phyloP scores from a whole-genome alignment of 1,284 basidiomycete genomes.

The Marasmius oreades region DNA sequence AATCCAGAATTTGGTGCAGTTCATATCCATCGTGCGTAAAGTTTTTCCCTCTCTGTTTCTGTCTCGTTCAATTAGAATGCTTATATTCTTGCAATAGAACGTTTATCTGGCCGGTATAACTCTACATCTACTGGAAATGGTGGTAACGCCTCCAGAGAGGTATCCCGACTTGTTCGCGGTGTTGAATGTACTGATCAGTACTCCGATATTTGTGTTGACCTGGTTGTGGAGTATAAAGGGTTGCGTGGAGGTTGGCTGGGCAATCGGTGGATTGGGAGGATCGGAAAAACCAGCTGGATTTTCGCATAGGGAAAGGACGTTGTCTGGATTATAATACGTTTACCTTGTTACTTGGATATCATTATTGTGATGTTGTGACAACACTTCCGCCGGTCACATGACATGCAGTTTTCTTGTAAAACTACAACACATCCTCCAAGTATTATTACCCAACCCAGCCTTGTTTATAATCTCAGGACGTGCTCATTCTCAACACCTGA shows the following conservation, averaged over 20 bases:
- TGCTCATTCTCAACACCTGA: too few relatives aligned
- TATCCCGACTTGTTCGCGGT: slow-evolving; percentile 88
- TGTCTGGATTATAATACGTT: too few relatives aligned
- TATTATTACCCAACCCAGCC: too few relatives aligned
- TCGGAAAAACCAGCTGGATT: not conserved
- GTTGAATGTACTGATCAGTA: slow-evolving; percentile 81
- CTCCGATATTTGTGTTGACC: slow-evolving; percentile 70
- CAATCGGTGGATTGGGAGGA: slow-evolving; percentile 26
- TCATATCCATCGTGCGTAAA: slow-evolving; percentile 55
- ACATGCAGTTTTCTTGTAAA: too few relatives aligned
- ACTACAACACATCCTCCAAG: too few relatives aligned
- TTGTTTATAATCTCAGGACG: too few relatives aligned
- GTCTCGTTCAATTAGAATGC: slow-evolving; percentile 5
- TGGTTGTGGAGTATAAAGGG: slow-evolving; percentile 80
- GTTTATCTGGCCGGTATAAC: slow-evolving; percentile 53
- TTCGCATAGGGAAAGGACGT: not conserved
- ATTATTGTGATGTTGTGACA: too few relatives aligned
- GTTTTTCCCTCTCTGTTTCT: slow-evolving; percentile 1
- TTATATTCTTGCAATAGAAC: slow-evolving; percentile 33
- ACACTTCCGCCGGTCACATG: too few relatives aligned
- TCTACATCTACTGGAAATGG: slow-evolving; percentile 65
- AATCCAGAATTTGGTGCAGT: slow-evolving; percentile 19
- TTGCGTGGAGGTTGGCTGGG: slow-evolving; percentile 66
- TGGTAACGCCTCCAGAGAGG: slow-evolving; percentile 60
- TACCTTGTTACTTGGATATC: too few relatives aligned